Evolutionary conservation across 2,329 filamentous ascomycete species (phyloP), one percentile per base, ranked within the genome.

Genomic region (Fusarium mundagurra): DNA sequence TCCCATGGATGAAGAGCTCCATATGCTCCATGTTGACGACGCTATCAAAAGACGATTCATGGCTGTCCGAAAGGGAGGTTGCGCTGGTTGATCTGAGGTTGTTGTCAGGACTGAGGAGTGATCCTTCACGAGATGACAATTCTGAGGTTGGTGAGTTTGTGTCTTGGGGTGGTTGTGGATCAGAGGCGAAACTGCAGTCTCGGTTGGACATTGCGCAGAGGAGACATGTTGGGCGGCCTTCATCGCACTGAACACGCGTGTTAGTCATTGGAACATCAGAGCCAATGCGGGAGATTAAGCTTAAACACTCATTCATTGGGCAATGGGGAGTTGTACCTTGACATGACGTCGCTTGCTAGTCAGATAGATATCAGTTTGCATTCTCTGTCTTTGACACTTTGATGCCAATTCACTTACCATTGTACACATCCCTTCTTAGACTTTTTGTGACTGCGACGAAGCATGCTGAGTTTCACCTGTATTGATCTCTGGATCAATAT

Each of bases 361-460:
- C 5, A 4, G 13, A 6, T 2, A 4, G 13, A 6, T 2, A 17
- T 73, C 6, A 73, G 47, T 22, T 27, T 0, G 5, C 1, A 4
- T 6, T 31, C 20, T 6, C 17, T 5, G 9, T 4, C 9, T 5
- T 5, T 5, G 8, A 2, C 24, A 5, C 13, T 3, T 1, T 13
- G 43, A 29, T 34, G 12, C 3, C 9, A 16, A 5, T 24, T 31
- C 7, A 60, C 71, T 61, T 1, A 74, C 71, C 74, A 76, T 20
- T 76, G 60, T 8, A 61, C 8, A 14, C 74, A 76, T 18, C 74
- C 74, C 11, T 55, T 67, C 14, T 63, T 66, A 1, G 74, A 76
- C 38, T 76, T 76, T 47, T 71, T 76, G 5, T 76, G 74, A 8
- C 69, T 61, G 3, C 74, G 63, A 5, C 74, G 74, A n/a, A 74